Base-by-base conservation (phyloP, 371 early-diverging fungal genomes). In the Enteropsectra breve region DNA sequence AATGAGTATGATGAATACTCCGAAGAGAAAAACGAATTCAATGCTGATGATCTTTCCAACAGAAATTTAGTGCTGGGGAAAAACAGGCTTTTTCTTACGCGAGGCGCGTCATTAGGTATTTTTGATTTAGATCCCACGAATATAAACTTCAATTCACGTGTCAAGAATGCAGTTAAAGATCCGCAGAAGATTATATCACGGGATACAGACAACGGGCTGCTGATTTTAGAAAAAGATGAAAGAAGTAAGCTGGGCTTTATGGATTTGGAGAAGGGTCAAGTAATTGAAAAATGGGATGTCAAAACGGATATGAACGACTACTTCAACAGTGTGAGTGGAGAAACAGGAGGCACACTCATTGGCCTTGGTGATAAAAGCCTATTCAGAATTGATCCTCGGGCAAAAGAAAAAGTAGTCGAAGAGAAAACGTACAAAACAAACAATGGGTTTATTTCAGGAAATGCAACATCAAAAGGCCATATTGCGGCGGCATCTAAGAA, bases 361-460 rank as follows among this genome's bases (percentile, higher is more conserved):
- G 92, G 91, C 0, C 78, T 90, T 48, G 84, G 85, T 56, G 82
- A 84, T 66, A 86, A 87, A 77, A 76, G 86, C 49, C 69, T 94
- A 37, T 91, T 88, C 81, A 83, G 86, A 23, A 83, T 94, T 59
- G 95, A 94, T 78, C 91, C 91, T 38, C 85, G 95, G 34, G 70
- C 59, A 15, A 65, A 63, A 43, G 65, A 64, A 8, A 70, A 70
- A 29, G 48, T 78, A 8, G 69, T 71, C 24, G 66, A 68, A 26
- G 63, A 59, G 15, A 81, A 79, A 61, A 52, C 43, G 4, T 81
- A 81, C 52, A 74, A 76, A 50, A 77, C 73, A 1, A 76, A 77
- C 21, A 61, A 90, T 88, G 76, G 85, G 81, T 43, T 81, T 58
- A 69, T 43, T 11, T 81, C 84, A 43, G 86, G 86, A 0, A 82